Conservation (phyloP, 257 asterid genomes). For the Lantana camara region DNA sequence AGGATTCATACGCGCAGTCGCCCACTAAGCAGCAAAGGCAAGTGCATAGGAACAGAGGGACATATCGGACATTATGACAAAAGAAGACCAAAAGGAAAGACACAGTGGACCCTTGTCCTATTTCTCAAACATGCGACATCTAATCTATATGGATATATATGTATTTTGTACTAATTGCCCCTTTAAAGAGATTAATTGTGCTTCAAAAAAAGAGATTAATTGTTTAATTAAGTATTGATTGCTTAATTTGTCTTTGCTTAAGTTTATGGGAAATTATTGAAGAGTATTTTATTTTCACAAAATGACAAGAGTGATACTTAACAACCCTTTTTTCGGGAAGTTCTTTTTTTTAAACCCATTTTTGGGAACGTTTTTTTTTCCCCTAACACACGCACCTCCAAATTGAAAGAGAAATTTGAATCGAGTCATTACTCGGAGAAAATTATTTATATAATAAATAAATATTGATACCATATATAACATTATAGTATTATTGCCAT, state of each 20-base stretch:
- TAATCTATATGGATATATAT: not conserved
- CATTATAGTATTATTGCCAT: too few species aligned
- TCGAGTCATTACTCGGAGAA: too few species aligned
- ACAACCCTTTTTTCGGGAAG: too few species aligned
- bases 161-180: not conserved
- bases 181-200: too few species aligned
- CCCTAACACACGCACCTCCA: too few species aligned
- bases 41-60: conserved; percentile 23
- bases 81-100: conserved; percentile 1
- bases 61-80: conserved; percentile 15
- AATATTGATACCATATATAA: too few species aligned
- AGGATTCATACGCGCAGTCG: conserved; percentile 21
- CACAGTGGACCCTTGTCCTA: conserved; percentile 30
- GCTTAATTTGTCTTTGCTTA: not conserved
- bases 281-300: not conserved
- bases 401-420: too few species aligned
- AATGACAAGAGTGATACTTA: not conserved
- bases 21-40: conserved; percentile 25
- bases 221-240: too few species aligned
- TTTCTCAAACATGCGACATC: conserved; percentile 30
- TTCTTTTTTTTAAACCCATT: too few species aligned
- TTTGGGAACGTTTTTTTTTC: too few species aligned
- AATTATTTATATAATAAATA: too few species aligned
- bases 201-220: too few species aligned
- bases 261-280: not conserved